phyloP scores from a whole-genome alignment of 2,329 filamentous ascomycete genomes.

The Balansia obtecta region DNA sequence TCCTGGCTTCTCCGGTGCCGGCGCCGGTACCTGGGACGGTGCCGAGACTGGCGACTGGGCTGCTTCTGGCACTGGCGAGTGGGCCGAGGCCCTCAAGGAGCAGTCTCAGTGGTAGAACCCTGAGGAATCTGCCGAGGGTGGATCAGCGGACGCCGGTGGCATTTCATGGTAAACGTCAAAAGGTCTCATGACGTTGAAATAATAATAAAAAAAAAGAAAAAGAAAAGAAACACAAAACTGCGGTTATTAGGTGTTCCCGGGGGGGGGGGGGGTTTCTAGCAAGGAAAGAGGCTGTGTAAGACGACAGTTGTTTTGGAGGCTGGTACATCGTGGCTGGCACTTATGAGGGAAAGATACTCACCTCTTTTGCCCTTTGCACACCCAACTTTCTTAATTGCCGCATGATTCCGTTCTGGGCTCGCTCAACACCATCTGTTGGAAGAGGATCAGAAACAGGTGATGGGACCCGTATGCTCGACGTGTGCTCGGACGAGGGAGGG shows the following conservation, averaged over 20 bases:
- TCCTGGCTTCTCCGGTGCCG: slow-evolving; percentile 53
- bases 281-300: not conserved
- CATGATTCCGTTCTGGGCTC: slow-evolving; percentile 7
- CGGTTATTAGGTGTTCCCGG: slow-evolving; percentile 4
- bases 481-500: slow-evolving; percentile 8
- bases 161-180: slow-evolving; percentile 7
- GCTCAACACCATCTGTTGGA: not conserved
- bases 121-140: slow-evolving; percentile 9
- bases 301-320: not conserved
- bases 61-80: slow-evolving; percentile 53
- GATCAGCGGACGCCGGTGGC: slow-evolving; percentile 5
- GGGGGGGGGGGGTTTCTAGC: slow-evolving; percentile 1
- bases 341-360: slow-evolving; percentile 99
- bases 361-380: slow-evolving; percentile 16
- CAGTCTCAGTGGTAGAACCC: slow-evolving; percentile 35
- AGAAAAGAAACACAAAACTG: too few species aligned
- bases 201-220: not conserved
- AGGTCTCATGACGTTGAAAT: slow-evolving; percentile 1
- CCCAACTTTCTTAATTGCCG: slow-evolving; percentile 2
- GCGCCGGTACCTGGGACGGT: slow-evolving; percentile 41
- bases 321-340: slow-evolving; percentile 53
- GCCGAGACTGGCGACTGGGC: slow-evolving; percentile 51
- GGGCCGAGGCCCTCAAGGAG: slow-evolving; percentile 49
- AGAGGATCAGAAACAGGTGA: not conserved
- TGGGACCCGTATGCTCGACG: not conserved